These are phyloP conservation scores for Tulasnella sp. DNA, from an alignment of 768 basidiomycete genomes.

Conservation along the genomic window DNA sequence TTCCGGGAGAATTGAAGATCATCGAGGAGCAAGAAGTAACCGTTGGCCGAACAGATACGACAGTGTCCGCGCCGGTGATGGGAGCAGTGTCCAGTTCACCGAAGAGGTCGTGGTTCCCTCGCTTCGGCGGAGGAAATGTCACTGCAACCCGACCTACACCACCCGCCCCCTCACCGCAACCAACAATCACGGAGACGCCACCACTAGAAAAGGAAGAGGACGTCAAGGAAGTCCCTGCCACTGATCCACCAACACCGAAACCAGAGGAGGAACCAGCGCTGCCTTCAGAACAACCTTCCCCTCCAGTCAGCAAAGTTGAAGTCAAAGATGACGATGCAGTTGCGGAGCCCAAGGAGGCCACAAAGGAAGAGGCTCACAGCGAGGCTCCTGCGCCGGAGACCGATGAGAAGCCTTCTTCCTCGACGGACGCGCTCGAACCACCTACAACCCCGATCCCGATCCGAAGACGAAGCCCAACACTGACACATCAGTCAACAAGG, in stretches of 20 bases:
- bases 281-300: no score
- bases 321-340: no score
- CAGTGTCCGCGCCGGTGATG: background rate
- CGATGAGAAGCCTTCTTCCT: background rate
- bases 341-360: no score
- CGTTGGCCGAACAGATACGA: background rate
- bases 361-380: no score
- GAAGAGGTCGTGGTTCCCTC: background rate
- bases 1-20: background rate
- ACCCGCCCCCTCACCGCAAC: no score
- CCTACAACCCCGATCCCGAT: background rate
- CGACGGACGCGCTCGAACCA: background rate
- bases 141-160: no score
- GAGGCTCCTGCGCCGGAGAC: background rate
- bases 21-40: background rate
- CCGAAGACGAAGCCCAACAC: background rate
- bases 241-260: no score
- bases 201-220: no score
- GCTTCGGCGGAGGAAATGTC: background rate
- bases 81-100: background rate
- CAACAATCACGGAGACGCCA: no score
- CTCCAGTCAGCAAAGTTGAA: no score
- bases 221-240: no score
- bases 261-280: no score
- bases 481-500: slow-evolving; percentile 3